Conservation (phyloP, 2,329 filamentous ascomycete genomes). For the Colletotrichum cereale region DNA sequence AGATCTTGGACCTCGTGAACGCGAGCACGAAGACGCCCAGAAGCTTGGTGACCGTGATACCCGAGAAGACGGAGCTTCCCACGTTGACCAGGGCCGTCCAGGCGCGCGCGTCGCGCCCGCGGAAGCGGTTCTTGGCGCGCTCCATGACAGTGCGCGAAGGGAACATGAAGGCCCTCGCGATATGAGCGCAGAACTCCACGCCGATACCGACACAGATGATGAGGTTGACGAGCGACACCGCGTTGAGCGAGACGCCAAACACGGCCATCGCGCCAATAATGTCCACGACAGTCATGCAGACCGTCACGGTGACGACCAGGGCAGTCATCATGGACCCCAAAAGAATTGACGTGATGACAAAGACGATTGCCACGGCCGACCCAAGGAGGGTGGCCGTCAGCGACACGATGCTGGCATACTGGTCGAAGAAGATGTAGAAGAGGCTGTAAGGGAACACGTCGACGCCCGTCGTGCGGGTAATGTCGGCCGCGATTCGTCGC, state of each 20-base stretch:
- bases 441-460: constrained; percentile 97
- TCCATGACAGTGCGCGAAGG: constrained; percentile 87
- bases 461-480: constrained; percentile 77
- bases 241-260: constrained; percentile 90
- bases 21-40: constrained; percentile 92
- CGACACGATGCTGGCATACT: constrained; percentile 87
- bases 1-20: constrained; percentile 97
- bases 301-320: constrained; percentile 84
- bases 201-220: constrained; percentile 97
- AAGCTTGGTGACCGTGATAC: constrained; percentile 96
- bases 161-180: constrained; percentile 96
- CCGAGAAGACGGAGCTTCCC: constrained; percentile 92
- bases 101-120: constrained; percentile 84
- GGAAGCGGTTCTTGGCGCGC: constrained; percentile 80
- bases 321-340: constrained; percentile 88
- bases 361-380: constrained; percentile 87
- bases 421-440: constrained; percentile 99
- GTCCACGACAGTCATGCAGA: constrained; percentile 93
- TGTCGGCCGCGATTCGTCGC: constrained; percentile 84
- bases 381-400: constrained; percentile 85
- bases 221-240: constrained; percentile 93
- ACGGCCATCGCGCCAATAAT: constrained; percentile 96
- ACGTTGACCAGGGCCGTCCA: constrained; percentile 97
- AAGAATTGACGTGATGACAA: constrained; percentile 81
- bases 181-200: constrained; percentile 97